Evolutionary conservation across 2,329 filamentous ascomycete species (phyloP).

Genomic region (Xylaria sp.): DNA sequence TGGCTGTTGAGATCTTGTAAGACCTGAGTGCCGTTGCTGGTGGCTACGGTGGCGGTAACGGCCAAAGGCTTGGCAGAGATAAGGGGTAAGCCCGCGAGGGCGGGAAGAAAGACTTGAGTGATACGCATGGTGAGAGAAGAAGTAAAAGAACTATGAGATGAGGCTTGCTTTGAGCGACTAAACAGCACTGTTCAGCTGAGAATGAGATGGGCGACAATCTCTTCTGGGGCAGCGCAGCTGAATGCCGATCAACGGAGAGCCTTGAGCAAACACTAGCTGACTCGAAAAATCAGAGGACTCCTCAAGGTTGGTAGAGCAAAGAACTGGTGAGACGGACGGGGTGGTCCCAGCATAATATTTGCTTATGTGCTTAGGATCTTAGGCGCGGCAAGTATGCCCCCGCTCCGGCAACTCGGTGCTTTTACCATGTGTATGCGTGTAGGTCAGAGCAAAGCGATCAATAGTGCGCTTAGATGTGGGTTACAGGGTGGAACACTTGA

Average conservation of each 20-base stretch:
- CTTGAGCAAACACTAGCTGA: constrained; percentile 5
- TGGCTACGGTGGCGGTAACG: neutral
- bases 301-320: constrained; percentile 1
- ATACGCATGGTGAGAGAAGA: constrained; percentile 27
- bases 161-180: neutral
- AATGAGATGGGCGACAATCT: neutral
- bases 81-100: constrained; percentile 28
- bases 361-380: constrained; percentile 13
- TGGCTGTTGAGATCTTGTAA: constrained; percentile 29
- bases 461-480: constrained; percentile 22
- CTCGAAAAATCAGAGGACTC: constrained; percentile 1
- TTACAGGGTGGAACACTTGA: constrained; percentile 14
- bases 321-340: constrained; percentile 16
- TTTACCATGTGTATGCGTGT: too few species aligned
- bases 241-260: neutral
- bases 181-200: neutral
- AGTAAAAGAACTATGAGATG: neutral
- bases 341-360: constrained; percentile 17
- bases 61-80: constrained; percentile 17
- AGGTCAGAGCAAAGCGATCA: neutral
- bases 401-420: neutral
- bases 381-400: neutral
- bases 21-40: constrained; percentile 16
- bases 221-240: neutral
- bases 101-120: constrained; percentile 15